These are phyloP conservation scores for Dothistroma pini DNA, from an alignment of 2,329 filamentous ascomycete species.

Conservation along the genomic window DNA sequence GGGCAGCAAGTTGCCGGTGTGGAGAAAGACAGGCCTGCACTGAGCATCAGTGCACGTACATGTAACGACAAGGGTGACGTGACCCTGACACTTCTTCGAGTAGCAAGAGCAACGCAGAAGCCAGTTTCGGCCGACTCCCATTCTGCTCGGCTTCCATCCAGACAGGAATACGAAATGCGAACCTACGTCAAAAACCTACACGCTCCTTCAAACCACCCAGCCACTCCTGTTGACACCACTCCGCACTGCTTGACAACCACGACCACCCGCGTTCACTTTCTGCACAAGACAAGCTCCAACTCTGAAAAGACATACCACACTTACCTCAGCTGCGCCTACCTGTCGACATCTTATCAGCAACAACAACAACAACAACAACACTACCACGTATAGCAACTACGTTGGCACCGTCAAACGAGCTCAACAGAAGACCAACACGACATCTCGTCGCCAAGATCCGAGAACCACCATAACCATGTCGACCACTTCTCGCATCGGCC, in stretches of 20 bases:
- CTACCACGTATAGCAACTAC: not conserved
- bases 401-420: not conserved
- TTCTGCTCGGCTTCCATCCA: not conserved
- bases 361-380: not conserved
- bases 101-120: not conserved
- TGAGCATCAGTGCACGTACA: not conserved
- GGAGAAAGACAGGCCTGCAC: not conserved
- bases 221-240: not conserved
- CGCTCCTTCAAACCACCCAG: constrained; percentile 2
- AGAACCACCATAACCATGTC: constrained; percentile 2
- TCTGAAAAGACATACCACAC: not conserved
- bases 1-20: not conserved
- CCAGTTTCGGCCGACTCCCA: not conserved
- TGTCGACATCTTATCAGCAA: constrained; percentile 3
- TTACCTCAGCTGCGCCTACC: not conserved
- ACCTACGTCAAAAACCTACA: not conserved
- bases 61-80: not conserved
- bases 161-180: not conserved
- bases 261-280: not conserved
- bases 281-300: not conserved
- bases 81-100: not conserved
- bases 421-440: not conserved
- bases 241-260: not conserved
- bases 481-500: constrained; percentile 4
- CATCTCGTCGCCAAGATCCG: not conserved